Percentiles rank a stretch among this genome's conserved stretches.
Conservation (phyloP, 805 yeast species). For the Candida caryicola region DNA sequence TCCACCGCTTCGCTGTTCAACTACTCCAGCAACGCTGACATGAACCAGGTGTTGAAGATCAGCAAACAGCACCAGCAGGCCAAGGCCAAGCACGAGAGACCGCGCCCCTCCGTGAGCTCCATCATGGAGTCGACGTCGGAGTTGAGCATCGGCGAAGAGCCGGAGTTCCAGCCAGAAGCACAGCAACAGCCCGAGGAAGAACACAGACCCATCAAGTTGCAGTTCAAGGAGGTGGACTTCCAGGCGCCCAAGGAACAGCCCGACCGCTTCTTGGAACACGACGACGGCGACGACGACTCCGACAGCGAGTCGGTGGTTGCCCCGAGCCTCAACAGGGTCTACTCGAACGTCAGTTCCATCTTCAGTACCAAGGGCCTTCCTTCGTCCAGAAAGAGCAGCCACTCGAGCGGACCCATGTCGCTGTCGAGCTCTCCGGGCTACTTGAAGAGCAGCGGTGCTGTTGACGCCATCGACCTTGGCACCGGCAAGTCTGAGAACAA, state of each 20-base stretch:
- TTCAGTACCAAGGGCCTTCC: conserved; percentile 19
- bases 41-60: conserved; percentile 15
- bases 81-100: neutral
- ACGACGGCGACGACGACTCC: conserved; percentile 12
- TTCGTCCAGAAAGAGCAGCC: conserved; percentile 1
- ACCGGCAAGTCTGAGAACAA: conserved; percentile 3
- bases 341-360: conserved; percentile 28
- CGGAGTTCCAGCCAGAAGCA: neutral
- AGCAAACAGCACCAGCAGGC: conserved; percentile 8
- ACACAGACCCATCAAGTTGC: conserved; percentile 1
- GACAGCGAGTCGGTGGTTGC: conserved; percentile 1
- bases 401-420: conserved; percentile 3
- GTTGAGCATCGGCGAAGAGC: conserved; percentile 1
- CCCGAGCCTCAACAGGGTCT: conserved; percentile 17
- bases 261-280: conserved; percentile 2
- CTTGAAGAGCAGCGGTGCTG: neutral
- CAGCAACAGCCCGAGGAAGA: conserved; percentile 6
- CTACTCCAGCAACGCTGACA: conserved; percentile 9
- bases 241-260: neutral
- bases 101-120: neutral
- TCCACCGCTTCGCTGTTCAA: conserved; percentile 6
- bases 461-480: conserved; percentile 1
- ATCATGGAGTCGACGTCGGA: neutral
- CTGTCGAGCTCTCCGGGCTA: conserved; percentile 1
- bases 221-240: conserved; percentile 3